phyloP scores from a whole-genome alignment of 345 rosid species.

The Isatis tinctoria region DNA sequence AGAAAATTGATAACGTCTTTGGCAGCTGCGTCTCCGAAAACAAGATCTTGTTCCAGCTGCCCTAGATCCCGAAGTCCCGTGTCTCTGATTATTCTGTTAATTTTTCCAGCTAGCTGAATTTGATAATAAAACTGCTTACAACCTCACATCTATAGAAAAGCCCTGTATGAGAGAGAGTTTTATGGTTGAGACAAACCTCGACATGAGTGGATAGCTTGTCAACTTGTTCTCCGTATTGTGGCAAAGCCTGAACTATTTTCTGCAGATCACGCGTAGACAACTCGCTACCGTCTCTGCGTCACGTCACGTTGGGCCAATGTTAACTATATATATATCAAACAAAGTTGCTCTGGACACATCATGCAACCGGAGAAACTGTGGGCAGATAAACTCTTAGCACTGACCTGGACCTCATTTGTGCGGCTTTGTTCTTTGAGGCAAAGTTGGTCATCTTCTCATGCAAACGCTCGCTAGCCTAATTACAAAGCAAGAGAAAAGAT shows the following conservation, averaged over 20 bases:
- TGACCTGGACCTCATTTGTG: slow-evolving; percentile 64
- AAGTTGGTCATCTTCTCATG: slow-evolving; percentile 85
- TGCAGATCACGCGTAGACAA: slow-evolving; percentile 89
- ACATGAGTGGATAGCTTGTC: slow-evolving; percentile 90
- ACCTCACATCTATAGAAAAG: background rate
- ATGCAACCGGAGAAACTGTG: background rate
- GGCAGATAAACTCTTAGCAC: slow-evolving; percentile 8
- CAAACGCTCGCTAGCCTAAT: slow-evolving; percentile 92
- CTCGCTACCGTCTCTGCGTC: slow-evolving; percentile 68
- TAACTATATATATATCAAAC: background rate
- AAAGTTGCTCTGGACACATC: background rate
- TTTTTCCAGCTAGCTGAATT: slow-evolving; percentile 77
- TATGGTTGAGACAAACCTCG: slow-evolving; percentile 55
- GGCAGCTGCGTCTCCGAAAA: slow-evolving; percentile 93
- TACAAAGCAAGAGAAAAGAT: slow-evolving; percentile 11
- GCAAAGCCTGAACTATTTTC: slow-evolving; percentile 94
- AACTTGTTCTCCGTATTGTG: slow-evolving; percentile 73
- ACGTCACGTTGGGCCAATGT: slow-evolving; percentile 4
- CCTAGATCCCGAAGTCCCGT: slow-evolving; percentile 77
- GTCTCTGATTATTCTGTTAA: slow-evolving; percentile 65
- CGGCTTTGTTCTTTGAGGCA: slow-evolving; percentile 86
- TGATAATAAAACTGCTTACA: background rate
- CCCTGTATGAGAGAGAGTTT: background rate
- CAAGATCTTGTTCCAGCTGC: slow-evolving; percentile 97
- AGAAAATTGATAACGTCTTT: slow-evolving; percentile 79